Evolutionary conservation across 768 basidiomycete species (phyloP), one percentile per base, ranked within the genome.

Genomic region (Lepiota subincarnata): DNA sequence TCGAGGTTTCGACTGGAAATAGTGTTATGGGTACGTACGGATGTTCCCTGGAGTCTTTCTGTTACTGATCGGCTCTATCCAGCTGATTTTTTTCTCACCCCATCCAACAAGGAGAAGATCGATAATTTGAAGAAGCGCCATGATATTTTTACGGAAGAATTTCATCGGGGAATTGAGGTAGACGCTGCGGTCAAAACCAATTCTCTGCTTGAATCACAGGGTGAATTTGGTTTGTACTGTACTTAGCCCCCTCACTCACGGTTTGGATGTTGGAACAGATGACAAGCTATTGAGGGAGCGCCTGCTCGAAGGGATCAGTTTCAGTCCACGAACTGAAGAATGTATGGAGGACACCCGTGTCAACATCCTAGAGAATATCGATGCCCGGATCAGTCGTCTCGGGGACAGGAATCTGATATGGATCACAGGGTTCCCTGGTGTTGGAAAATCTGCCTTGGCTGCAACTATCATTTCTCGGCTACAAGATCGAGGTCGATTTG

Each of bases 361-460:
- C 8, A 46, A 48, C 37, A 50, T 55, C 26, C 53, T 58, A 16
- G 34, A 34, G 38, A 22, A 31, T 19, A 40, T 59, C 31, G 53
- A 58, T 31, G 31, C 31, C 31, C 6, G 10, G 31, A 8, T 31
- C 31, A 31, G 8, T 11, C 7, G 10, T 11, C 3, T 8, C 31
- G 10, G 8, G 6, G 31, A 6, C 31, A 31, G 6, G 31, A 31
- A 31, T 41, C 59, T 66, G 13, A 51, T 62, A 20, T 62, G 61
- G 62, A 44, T 66, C 19, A 44, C 37, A 6, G 64, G 64, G 5
- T 53, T 48, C 51, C 63, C 63, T 5, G 63, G 63, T 14, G 60
- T 56, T 3, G 65, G 65, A 11, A 66, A 66, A 22, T 65, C 64
- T 14, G 48, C 62, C 14, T 51, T 64, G 10, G 59, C 60, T 4